Evolutionary conservation across 805 yeast genomes (phyloP).

Genomic region (Kodamaea leandrae): DNA sequence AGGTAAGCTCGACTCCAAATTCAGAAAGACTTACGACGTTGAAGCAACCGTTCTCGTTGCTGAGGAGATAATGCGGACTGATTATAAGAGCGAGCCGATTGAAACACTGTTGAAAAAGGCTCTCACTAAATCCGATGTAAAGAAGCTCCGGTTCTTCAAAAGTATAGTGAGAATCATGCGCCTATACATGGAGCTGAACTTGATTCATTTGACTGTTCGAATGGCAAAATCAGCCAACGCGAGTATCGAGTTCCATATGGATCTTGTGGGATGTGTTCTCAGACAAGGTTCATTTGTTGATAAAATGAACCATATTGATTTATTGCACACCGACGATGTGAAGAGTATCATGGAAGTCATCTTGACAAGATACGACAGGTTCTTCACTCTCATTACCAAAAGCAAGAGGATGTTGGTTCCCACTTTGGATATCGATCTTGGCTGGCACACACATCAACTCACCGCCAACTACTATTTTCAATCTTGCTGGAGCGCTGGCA

Average conservation of each 20-base stretch:
- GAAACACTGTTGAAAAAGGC: conserved; percentile 15
- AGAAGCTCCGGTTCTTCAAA: background rate
- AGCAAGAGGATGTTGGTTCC: conserved; percentile 17
- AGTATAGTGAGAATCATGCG: background rate
- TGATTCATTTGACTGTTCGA: conserved; percentile 4
- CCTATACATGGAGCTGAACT: conserved; percentile 1
- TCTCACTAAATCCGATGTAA: background rate
- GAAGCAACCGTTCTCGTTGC: too few relatives aligned
- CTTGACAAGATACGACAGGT: conserved; percentile 18
- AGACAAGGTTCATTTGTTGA: conserved; percentile 22
- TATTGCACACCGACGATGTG: conserved; percentile 11
- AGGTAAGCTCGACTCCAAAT: too few relatives aligned
- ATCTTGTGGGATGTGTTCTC: conserved; percentile 24
- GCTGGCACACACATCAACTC: conserved; percentile 30
- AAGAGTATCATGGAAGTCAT: conserved; percentile 14
- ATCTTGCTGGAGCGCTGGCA: conserved; percentile 15
- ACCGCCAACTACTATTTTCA: conserved; percentile 15
- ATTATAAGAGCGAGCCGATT: too few relatives aligned
- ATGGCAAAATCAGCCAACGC: background rate
- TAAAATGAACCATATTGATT: conserved; percentile 19
- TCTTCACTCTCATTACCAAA: conserved; percentile 10
- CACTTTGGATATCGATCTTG: conserved; percentile 26
- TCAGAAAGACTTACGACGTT: too few relatives aligned
- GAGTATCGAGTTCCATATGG: conserved; percentile 15
- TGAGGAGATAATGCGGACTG: too few relatives aligned